These are phyloP conservation scores for Arthrobotrys sphaeroides DNA, from an alignment of 2,329 filamentous ascomycete species.

Conservation along the genomic window DNA sequence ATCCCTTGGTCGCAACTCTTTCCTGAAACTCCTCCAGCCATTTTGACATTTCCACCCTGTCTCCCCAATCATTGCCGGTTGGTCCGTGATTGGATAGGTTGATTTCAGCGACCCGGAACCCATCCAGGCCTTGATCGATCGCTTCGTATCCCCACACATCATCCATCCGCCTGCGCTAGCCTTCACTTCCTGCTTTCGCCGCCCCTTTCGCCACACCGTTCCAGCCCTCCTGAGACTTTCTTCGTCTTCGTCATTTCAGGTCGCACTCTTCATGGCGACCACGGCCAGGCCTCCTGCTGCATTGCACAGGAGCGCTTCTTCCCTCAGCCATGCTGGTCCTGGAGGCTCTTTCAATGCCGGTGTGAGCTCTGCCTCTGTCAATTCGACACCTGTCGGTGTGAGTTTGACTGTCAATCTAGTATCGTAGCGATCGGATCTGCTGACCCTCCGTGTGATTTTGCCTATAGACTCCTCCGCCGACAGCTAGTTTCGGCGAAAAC, in stretches of 20 bases:
- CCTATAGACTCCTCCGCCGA: slow-evolving; percentile 49
- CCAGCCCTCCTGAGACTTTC: background rate
- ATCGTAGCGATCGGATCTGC: background rate
- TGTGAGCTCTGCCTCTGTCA: slow-evolving; percentile 52
- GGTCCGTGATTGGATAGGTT: slow-evolving; percentile 34
- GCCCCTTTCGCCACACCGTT: slow-evolving; percentile 4
- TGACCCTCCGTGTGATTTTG: background rate
- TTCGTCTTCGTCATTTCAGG: background rate
- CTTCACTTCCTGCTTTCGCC: background rate
- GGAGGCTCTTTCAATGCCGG: slow-evolving; percentile 52
- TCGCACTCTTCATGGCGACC: slow-evolving; percentile 32
- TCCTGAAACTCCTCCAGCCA: slow-evolving; percentile 8
- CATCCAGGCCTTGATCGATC: slow-evolving; percentile 15
- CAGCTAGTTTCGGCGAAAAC: slow-evolving; percentile 22
- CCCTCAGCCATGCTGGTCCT: slow-evolving; percentile 47
- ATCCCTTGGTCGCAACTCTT: background rate
- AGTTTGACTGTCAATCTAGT: background rate
- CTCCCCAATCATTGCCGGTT: slow-evolving; percentile 22
- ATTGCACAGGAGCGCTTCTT: slow-evolving; percentile 47
- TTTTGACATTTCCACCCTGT: slow-evolving; percentile 1
- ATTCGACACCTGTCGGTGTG: slow-evolving; percentile 50
- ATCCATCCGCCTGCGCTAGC: background rate
- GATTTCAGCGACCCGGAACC: slow-evolving; percentile 19
- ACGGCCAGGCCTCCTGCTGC: slow-evolving; percentile 43
- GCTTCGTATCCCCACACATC: slow-evolving; percentile 14